Evolutionary conservation across 352 stramenopile genomes (phyloP).

Genomic region (Globisporangium parvum): DNA sequence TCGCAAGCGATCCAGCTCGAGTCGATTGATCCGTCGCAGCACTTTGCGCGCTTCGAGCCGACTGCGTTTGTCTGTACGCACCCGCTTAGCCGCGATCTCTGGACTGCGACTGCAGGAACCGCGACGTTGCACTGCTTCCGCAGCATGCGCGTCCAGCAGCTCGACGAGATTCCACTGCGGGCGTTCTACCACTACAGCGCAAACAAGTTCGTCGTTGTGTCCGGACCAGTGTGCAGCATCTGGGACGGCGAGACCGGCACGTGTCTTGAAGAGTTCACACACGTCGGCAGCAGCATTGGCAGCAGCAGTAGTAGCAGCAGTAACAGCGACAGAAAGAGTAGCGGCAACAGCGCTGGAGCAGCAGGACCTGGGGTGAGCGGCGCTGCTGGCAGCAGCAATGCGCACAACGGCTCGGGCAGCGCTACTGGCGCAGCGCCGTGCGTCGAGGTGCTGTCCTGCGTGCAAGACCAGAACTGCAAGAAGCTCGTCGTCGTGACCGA

Average conservation of each 20-base stretch:
- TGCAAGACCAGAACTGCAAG: conserved; percentile 47
- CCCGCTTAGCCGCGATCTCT: conserved; percentile 53
- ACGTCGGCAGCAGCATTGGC: conserved; percentile 25
- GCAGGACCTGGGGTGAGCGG: background rate
- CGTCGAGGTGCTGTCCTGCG: conserved; percentile 41
- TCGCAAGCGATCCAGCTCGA: conserved; percentile 61
- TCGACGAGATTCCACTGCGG: conserved; percentile 60
- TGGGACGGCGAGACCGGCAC: conserved; percentile 59
- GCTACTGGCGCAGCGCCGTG: conserved; percentile 18
- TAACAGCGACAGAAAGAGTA: background rate
- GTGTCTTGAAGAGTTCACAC: conserved; percentile 50
- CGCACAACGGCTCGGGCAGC: conserved; percentile 14
- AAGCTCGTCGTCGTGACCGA: conserved; percentile 62
- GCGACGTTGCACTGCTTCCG: conserved; percentile 52
- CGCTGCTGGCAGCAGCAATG: background rate
- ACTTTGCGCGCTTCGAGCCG: conserved; percentile 49
- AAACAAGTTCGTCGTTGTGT: conserved; percentile 65
- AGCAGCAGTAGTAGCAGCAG: background rate
- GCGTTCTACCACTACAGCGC: conserved; percentile 68
- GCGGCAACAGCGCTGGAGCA: conserved; percentile 6
- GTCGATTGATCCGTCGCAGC: conserved; percentile 46
- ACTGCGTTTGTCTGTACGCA: conserved; percentile 51
- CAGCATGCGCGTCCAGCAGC: conserved; percentile 51
- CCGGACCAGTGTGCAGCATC: conserved; percentile 53
- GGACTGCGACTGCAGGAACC: conserved; percentile 39